phyloP scores from a whole-genome alignment of 371 early-diverging fungal species.

The Syncephalastrum contaminatum region DNA sequence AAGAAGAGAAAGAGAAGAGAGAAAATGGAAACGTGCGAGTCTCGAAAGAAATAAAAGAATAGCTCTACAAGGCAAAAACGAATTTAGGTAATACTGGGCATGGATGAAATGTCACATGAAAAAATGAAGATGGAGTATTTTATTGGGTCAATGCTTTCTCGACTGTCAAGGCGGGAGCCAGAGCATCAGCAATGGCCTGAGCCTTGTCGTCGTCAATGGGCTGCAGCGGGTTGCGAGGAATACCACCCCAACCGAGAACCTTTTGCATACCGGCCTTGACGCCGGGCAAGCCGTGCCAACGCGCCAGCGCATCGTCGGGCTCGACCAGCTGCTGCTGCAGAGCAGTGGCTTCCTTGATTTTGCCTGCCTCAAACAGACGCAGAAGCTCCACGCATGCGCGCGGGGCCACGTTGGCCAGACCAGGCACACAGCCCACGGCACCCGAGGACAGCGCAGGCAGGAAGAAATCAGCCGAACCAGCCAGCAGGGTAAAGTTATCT shows the following conservation, averaged over 20 bases:
- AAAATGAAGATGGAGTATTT: conserved; percentile 1
- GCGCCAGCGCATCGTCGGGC: conserved; percentile 42
- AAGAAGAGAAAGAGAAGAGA: conserved; percentile 3
- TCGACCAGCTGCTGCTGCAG: conserved; percentile 39
- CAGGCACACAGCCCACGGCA: conserved; percentile 42
- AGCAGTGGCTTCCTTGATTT: conserved; percentile 27
- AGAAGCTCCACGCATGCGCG: conserved; percentile 36
- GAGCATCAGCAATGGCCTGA: conserved; percentile 20
- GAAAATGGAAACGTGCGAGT: conserved; percentile 3
- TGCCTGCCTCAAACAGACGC: conserved; percentile 28
- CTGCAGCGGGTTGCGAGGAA: conserved; percentile 35
- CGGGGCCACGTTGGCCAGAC: conserved; percentile 42
- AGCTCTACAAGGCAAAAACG: neutral
- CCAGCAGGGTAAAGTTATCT: conserved; percentile 35
- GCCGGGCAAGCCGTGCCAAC: conserved; percentile 49
- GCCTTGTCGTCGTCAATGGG: conserved; percentile 15
- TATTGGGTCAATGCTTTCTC: conserved; percentile 18
- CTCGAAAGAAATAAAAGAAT: neutral
- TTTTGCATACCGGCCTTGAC: conserved; percentile 34
- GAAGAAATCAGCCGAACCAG: conserved; percentile 48
- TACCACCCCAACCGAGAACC: conserved; percentile 38
- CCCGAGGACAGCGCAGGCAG: conserved; percentile 42
- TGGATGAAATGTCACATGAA: conserved; percentile 4
- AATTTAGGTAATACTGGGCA: neutral
- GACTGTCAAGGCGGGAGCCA: conserved; percentile 18